Conservation (phyloP, 805 yeast species). For the Cyberlindnera mrakii region DNA sequence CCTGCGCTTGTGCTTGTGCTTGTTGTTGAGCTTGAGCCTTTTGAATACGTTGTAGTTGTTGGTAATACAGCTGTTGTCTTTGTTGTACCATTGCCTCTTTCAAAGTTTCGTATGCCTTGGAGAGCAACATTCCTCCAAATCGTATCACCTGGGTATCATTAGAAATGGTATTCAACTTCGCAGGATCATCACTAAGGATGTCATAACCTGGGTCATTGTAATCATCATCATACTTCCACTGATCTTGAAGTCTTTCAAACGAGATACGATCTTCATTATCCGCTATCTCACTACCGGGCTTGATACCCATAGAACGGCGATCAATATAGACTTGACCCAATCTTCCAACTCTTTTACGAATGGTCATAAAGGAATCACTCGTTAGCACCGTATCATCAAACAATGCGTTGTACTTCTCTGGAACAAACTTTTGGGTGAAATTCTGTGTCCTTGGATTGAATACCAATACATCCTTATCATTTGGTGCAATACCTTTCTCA, state of each 20-base stretch:
- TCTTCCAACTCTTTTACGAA: slow-evolving; percentile 75
- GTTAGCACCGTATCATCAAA: slow-evolving; percentile 26
- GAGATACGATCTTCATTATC: slow-evolving; percentile 21
- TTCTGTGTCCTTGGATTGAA: slow-evolving; percentile 21
- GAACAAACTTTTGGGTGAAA: slow-evolving; percentile 21
- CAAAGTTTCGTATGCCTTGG: slow-evolving; percentile 77
- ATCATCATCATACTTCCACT: slow-evolving; percentile 58
- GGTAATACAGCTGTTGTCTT: slow-evolving; percentile 8
- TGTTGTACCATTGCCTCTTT: slow-evolving; percentile 72
- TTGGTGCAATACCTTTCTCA: slow-evolving; percentile 17
- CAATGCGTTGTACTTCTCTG: slow-evolving; percentile 34
- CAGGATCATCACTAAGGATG: slow-evolving; percentile 72
- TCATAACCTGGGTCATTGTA: slow-evolving; percentile 28
- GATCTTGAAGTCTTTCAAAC: slow-evolving; percentile 44
- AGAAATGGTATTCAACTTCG: slow-evolving; percentile 73
- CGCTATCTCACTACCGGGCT: slow-evolving; percentile 27
- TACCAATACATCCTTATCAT: slow-evolving; percentile 27
- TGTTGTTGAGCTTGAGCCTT: slow-evolving; percentile 4
- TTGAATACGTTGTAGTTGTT: slow-evolving; percentile 7
- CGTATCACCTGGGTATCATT: slow-evolving; percentile 85
- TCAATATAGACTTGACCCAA: slow-evolving; percentile 68
- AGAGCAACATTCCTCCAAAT: slow-evolving; percentile 84
- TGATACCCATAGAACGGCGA: slow-evolving; percentile 49
- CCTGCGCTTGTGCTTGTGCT: neutral
- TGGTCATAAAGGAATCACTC: slow-evolving; percentile 42